Evolutionary conservation across 140 eudicot genomes (phyloP), one percentile per base, ranked within the genome.

Genomic region (Erigeron philadelphicus): DNA sequence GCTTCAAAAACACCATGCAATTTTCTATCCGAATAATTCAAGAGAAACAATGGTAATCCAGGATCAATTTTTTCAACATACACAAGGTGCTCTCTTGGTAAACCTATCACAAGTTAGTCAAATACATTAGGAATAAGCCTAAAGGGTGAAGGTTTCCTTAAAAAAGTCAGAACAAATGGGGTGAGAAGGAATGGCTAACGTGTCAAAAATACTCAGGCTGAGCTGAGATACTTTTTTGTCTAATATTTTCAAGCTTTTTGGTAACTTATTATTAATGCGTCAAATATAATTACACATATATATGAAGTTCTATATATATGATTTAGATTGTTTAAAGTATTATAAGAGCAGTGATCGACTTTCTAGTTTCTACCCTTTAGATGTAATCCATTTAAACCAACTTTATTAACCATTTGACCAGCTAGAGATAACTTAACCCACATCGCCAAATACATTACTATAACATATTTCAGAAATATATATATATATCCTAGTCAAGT

Each of bases 1-100:
- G 98, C 96, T 77, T 92, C 95, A 81, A 84, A 92, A 60, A 88
- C 72, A 13, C 98, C 98, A 72, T 84, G 81, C 42, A 92, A 79
- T 25, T 43, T 83, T 72, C 87, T 82, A 57, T 86, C 87, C 7
- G 72, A 55, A 67, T 83, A 92, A 78, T 92, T 84, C 66, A 92
- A 92, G 46, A 92, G 75, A 83, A 92, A 92, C 60, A 92, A 72
- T 4, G 98, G 98, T 67, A 92, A 64, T 65, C 95, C 98, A 18
- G 92, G 90, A 67, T 73, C 85, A 31, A 92, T 88, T 48, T 88
- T 92, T 82, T 86, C 81, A 31, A 92, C 93, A 56, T 84, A 92
- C 11, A 60, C 61, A 55, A 88, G 79, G 80, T 92, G 98, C 47
- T 63, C 76, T 41, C 68, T 74, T 10, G 96, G 96, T 78, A 92